A percentile compares a stretch with the other conserved stretches of the same genome.
phyloP scores from a whole-genome alignment of 352 stramenopile species.

The Pythium dissimile region DNA sequence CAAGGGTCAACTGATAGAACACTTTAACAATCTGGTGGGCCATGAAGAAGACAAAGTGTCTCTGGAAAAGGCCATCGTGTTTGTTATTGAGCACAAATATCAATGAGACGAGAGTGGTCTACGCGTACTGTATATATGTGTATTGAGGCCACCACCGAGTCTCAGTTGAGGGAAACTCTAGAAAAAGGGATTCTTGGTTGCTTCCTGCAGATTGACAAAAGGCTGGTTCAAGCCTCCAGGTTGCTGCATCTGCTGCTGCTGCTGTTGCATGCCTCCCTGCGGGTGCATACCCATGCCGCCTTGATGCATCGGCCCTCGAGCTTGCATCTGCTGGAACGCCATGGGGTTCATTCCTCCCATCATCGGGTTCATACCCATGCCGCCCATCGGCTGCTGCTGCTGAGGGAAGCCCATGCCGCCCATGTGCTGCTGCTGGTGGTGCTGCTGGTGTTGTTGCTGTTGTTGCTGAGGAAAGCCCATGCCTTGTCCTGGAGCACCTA shows the following conservation, averaged over 20 bases:
- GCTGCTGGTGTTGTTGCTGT: no score
- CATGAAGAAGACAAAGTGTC: conserved; percentile 31
- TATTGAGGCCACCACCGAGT: conserved; percentile 1
- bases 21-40: conserved; percentile 56
- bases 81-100: conserved; percentile 29
- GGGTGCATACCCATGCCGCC: conserved; percentile 36
- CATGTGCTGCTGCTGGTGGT: no score
- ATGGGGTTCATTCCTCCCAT: conserved; percentile 47
- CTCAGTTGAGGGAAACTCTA: conserved; percentile 16
- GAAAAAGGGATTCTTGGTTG: conserved; percentile 45
- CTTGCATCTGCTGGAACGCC: conserved; percentile 43
- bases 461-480: conserved; percentile 49
- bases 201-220: conserved; percentile 66
- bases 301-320: conserved; percentile 37
- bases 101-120: neutral
- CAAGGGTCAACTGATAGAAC: conserved; percentile 46
- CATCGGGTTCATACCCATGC: conserved; percentile 62
- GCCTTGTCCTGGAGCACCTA: conserved; percentile 24
- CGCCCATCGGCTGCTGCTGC: conserved; percentile 23
- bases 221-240: conserved; percentile 58
- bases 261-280: conserved; percentile 28
- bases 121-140: neutral
- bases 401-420: conserved; percentile 46
- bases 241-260: conserved; percentile 37
- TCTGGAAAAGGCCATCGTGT: conserved; percentile 25